These are phyloP conservation scores for Ampelocalamus luodianensis DNA, from an alignment of 176 grass and related monocot species.

Conservation along the genomic window DNA sequence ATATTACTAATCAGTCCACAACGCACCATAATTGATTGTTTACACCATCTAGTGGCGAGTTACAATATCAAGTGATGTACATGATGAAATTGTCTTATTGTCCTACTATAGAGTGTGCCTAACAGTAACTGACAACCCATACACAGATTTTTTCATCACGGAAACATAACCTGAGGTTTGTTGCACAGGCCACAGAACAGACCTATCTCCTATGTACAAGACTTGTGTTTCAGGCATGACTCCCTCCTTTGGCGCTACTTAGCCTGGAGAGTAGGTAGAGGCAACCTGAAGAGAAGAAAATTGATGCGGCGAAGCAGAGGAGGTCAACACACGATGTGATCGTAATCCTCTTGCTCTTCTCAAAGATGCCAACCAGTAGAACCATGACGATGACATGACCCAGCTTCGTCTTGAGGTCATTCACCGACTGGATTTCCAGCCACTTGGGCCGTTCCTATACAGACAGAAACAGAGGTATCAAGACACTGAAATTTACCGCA, in stretches of 20 bases:
- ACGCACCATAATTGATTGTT: conserved; percentile 9
- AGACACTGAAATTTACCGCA: background rate
- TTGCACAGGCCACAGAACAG: conserved; percentile 18
- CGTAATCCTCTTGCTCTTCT: conserved; percentile 80
- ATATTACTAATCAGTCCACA: background rate
- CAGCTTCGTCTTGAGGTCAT: conserved; percentile 92
- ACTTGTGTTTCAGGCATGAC: conserved; percentile 48
- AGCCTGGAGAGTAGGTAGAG: conserved; percentile 93
- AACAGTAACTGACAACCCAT: background rate
- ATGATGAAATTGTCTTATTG: background rate
- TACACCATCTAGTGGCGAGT: conserved; percentile 11
- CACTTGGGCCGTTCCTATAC: conserved; percentile 82
- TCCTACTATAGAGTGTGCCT: conserved; percentile 23
- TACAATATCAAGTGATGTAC: conserved; percentile 40
- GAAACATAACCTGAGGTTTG: conserved; percentile 4
- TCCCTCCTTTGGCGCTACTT: conserved; percentile 42
- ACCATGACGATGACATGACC: conserved; percentile 90
- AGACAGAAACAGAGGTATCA: conserved; percentile 20
- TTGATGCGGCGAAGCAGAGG: conserved; percentile 70
- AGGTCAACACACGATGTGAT: conserved; percentile 70
- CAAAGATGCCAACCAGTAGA: conserved; percentile 85
- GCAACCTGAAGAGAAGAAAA: conserved; percentile 78
- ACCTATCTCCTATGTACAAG: conserved; percentile 35
- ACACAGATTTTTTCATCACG: conserved; percentile 15
- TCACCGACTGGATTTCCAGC: conserved; percentile 74